These are phyloP conservation scores for Suillus bovinus DNA, from an alignment of 768 basidiomycete genomes.

Conservation along the genomic window DNA sequence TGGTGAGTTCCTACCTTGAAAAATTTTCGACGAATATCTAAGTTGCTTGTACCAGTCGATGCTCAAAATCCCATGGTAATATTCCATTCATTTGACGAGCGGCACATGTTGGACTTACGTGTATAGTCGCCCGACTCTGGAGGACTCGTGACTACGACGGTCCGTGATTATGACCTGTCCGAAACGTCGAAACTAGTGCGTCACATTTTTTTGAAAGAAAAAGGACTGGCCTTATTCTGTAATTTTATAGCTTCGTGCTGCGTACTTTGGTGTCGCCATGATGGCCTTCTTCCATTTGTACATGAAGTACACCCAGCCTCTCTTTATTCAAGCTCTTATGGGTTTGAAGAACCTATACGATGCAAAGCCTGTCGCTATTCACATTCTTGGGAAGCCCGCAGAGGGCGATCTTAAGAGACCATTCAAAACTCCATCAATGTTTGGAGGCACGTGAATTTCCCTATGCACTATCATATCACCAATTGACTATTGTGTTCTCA, in stretches of 20 bases:
- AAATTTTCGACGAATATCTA: neutral
- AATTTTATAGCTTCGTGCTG: slow-evolving; percentile 53
- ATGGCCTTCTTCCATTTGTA: slow-evolving; percentile 93
- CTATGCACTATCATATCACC: neutral
- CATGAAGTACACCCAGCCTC: slow-evolving; percentile 93
- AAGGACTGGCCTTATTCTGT: neutral
- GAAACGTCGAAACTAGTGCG: slow-evolving; percentile 82
- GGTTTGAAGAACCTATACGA: slow-evolving; percentile 91
- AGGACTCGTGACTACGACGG: slow-evolving; percentile 85
- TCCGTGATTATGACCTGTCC: slow-evolving; percentile 89
- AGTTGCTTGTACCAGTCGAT: slow-evolving; percentile 57
- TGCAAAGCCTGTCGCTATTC: slow-evolving; percentile 79
- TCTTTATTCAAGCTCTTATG: slow-evolving; percentile 95
- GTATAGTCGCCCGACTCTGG: slow-evolving; percentile 62
- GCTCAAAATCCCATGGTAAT: slow-evolving; percentile 72
- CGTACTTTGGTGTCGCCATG: slow-evolving; percentile 77
- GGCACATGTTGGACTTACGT: neutral
- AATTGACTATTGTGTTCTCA: slow-evolving; percentile 17
- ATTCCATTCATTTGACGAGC: neutral
- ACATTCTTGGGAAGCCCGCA: slow-evolving; percentile 76
- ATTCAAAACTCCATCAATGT: slow-evolving; percentile 76
- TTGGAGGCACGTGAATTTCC: slow-evolving; percentile 54
- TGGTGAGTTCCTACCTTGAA: slow-evolving; percentile 47
- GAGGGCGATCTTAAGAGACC: slow-evolving; percentile 89
- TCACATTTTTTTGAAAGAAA: slow-evolving; percentile 11